Evolutionary conservation across 148 eudicot species (phyloP).

Genomic region (Oxyria digyna): DNA sequence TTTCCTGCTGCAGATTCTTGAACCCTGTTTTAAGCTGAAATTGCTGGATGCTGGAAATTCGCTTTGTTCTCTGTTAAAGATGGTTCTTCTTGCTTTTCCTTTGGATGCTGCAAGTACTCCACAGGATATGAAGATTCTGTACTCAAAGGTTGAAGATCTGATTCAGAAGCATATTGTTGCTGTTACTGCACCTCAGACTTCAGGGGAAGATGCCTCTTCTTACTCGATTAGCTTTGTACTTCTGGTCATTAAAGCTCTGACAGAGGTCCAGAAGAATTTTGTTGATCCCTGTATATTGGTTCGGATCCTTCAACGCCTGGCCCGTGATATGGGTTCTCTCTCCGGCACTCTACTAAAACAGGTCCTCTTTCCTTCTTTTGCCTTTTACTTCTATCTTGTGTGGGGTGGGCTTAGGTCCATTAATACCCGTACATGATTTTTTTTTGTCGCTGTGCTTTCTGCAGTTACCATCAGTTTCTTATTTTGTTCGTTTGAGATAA

Average conservation of each 20-base stretch:
- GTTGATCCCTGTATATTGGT: conserved; percentile 68
- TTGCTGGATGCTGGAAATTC: conserved; percentile 94
- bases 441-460: neutral
- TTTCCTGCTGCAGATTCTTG: conserved; percentile 65
- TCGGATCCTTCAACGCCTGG: conserved; percentile 87
- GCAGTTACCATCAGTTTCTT: too few relatives aligned
- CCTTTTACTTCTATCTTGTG: neutral
- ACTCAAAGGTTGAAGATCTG: conserved; percentile 84
- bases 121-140: conserved; percentile 71
- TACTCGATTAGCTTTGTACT: conserved; percentile 85
- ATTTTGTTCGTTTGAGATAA: neutral
- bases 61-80: conserved; percentile 84
- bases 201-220: conserved; percentile 74
- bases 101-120: conserved; percentile 65
- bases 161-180: conserved; percentile 82
- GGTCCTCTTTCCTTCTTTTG: conserved; percentile 22
- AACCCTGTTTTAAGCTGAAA: conserved; percentile 92
- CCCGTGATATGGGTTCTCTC: conserved; percentile 76
- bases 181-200: conserved; percentile 60
- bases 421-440: neutral
- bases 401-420: neutral
- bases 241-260: conserved; percentile 68
- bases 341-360: conserved; percentile 59
- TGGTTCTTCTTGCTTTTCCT: conserved; percentile 84
- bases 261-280: conserved; percentile 71